phyloP scores from a whole-genome alignment of 352 stramenopile species.

The Phytophthora rubi region DNA sequence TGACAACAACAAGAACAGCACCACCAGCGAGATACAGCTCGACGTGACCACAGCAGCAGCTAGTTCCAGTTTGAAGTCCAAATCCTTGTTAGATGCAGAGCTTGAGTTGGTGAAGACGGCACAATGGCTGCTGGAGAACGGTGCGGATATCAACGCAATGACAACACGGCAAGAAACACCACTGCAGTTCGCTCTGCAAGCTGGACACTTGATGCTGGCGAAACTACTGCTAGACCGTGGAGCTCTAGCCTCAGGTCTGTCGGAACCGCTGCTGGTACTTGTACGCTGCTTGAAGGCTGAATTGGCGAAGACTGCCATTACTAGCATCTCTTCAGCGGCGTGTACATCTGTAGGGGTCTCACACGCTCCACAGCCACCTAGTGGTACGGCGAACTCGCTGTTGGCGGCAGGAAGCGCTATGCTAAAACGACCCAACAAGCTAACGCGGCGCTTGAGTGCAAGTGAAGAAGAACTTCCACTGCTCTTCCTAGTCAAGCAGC shows the following conservation, averaged over 20 bases:
- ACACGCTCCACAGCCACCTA: constrained; percentile 6
- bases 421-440: constrained; percentile 29
- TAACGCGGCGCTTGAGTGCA: constrained; percentile 21
- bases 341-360: constrained; percentile 17
- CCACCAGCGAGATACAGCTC: constrained; percentile 25
- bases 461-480: constrained; percentile 49
- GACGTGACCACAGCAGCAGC: constrained; percentile 25
- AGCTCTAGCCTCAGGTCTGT: constrained; percentile 53
- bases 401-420: constrained; percentile 27
- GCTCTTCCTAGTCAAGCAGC: constrained; percentile 79
- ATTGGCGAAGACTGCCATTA: constrained; percentile 66
- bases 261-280: constrained; percentile 43
- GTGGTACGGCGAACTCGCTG: constrained; percentile 14
- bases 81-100: constrained; percentile 50
- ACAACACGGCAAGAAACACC: constrained; percentile 57
- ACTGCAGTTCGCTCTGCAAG: constrained; percentile 63
- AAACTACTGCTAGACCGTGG: constrained; percentile 67
- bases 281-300: constrained; percentile 61
- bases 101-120: constrained; percentile 64
- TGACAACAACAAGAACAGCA: constrained; percentile 34
- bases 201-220: constrained; percentile 53
- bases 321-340: constrained; percentile 54
- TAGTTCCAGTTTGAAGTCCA: constrained; percentile 30
- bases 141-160: constrained; percentile 63
- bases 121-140: constrained; percentile 81